These are phyloP conservation scores for Pleurozium schreberi DNA, from an alignment of 225 moss, liverwort and hornwort species.

Conservation along the genomic window DNA sequence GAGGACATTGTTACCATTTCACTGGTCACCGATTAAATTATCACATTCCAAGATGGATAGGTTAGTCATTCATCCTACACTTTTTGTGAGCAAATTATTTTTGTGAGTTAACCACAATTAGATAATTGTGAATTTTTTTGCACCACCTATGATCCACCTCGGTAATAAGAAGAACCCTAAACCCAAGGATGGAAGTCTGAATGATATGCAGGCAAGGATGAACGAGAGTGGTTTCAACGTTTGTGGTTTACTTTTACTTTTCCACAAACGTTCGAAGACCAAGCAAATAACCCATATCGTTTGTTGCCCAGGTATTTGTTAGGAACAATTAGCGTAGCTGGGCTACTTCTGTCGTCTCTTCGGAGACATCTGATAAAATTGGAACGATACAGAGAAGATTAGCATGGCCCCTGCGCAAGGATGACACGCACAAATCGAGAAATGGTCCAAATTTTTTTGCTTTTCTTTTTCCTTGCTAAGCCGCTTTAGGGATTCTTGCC, in stretches of 20 bases:
- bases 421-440: constrained; percentile 52
- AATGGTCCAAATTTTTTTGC: constrained; percentile 59
- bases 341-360: accelerated
- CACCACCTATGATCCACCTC: background rate
- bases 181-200: background rate
- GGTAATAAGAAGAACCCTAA: background rate
- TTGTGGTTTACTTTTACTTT: background rate
- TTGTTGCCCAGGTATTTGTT: accelerated
- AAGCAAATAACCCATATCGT: background rate
- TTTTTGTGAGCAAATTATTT: background rate
- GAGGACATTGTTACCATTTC: too few relatives aligned
- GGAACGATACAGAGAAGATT: constrained; percentile 61
- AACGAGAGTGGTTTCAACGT: too few relatives aligned
- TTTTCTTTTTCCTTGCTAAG: too few relatives aligned
- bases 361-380: background rate
- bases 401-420: constrained; percentile 74
- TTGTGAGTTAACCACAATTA: background rate
- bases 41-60: too few relatives aligned
- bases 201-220: background rate
- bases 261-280: background rate
- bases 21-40: background rate
- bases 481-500: background rate
- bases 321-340: background rate
- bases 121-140: background rate
- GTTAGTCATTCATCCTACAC: background rate